Conservation (phyloP, 2,329 filamentous ascomycete genomes). For the Botrytis hyacinthi region DNA sequence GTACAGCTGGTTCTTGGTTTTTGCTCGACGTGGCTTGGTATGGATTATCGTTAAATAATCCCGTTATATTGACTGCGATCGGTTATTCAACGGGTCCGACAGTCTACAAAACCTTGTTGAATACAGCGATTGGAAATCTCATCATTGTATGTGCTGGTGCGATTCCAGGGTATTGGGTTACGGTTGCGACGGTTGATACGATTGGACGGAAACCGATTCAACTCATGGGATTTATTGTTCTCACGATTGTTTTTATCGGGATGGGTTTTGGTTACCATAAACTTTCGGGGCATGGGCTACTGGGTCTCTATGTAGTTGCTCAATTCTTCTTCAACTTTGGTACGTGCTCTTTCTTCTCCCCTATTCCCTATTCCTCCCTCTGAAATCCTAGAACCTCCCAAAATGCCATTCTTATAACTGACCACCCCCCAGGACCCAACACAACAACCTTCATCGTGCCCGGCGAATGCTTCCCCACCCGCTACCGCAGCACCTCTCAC, state of each 20-base stretch:
- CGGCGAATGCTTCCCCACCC: constrained; percentile 41
- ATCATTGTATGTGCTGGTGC: constrained; percentile 76
- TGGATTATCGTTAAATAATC: constrained; percentile 71
- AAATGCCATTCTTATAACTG: background rate
- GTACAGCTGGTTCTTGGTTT: constrained; percentile 86
- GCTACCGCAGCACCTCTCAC: constrained; percentile 39
- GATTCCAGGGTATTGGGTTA: constrained; percentile 79
- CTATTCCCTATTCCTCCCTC: background rate
- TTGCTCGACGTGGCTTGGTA: constrained; percentile 58
- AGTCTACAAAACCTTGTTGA: constrained; percentile 68
- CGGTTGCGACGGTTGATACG: constrained; percentile 71
- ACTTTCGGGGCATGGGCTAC: constrained; percentile 50
- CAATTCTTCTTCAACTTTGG: constrained; percentile 68
- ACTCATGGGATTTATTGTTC: constrained; percentile 57
- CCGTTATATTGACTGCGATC: constrained; percentile 69
- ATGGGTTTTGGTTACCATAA: constrained; percentile 60
- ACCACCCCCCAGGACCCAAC: constrained; percentile 9
- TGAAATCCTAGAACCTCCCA: background rate
- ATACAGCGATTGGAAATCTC: constrained; percentile 73
- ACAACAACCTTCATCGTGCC: constrained; percentile 42
- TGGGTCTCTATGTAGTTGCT: constrained; percentile 61
- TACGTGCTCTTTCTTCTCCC: background rate
- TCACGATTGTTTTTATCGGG: constrained; percentile 61
- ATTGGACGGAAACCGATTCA: constrained; percentile 79
- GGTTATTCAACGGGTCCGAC: constrained; percentile 64